Base-by-base conservation (phyloP, 1,284 basidiomycete genomes). In the Sporisorium reilianum region DNA sequence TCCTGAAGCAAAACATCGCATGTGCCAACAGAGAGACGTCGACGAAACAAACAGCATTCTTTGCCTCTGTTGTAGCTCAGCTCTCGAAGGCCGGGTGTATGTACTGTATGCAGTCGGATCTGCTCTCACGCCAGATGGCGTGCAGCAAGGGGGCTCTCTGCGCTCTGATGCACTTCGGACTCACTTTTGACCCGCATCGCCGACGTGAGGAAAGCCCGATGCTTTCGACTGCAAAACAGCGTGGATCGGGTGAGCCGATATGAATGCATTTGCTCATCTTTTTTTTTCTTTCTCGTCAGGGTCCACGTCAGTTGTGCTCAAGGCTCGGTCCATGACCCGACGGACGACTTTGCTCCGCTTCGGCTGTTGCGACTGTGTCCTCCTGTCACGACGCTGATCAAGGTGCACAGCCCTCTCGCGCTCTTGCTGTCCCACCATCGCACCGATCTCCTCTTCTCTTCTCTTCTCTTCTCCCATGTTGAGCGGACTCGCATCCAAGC, bases 401-500 rank as follows among this genome's bases (percentile, higher is more conserved):
- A n/a, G 32, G 32, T 18, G 8, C 14, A 38, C 36, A 18, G 16
- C 36, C 36, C 36, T 18, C 6, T n/a, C 44, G n/a, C n/a, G n/a
- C n/a, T n/a, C n/a, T n/a, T n/a, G n/a, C n/a, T n/a, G n/a, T n/a
- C n/a, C n/a, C n/a, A n/a, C n/a, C n/a, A n/a, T n/a, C n/a, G n/a
- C n/a, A n/a, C n/a, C n/a, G n/a, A n/a, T 23, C 23, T 25, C 23
- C 16, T 3, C 22, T 23, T 12, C 41, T 44, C 30, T 26, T 6
- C 20, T 22, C 32, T 30, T 30, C 3, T 11, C 11, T 25, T 32
- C 25, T 41, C 54, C 32, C 56, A 69, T 69, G 66, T 60, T 69
- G 53, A 56, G 53, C 25, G 20, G 56, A 64, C 32, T 64, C 48
- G 23, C 57, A 12, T 64, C 50, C 18, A 53, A 57, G 52, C 20